Base-by-base conservation (phyloP, 2,329 filamentous ascomycete genomes). In the Emergomyces orientalis region DNA sequence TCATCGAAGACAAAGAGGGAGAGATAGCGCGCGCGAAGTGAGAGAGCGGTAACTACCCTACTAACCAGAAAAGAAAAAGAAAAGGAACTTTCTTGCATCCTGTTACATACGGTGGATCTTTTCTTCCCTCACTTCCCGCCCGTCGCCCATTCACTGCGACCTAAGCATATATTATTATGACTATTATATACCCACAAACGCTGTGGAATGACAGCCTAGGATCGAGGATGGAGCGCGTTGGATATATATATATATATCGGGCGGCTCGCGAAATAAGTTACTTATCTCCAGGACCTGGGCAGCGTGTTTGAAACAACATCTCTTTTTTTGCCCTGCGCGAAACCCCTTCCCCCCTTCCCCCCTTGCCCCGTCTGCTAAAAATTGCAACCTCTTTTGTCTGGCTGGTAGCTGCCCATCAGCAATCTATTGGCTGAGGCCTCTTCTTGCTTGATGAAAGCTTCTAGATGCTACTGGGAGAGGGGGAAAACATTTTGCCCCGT, bases 211-310 rank as follows among this genome's bases (percentile, higher is more conserved):
- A 22, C 47, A 49, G 17, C 47, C 47, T 7, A 47, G 43, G 43
- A 47, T 56, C 32, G 32, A n/a, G 14, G 54, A 43, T 47, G 41
- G 41, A 25, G 41, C 56, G 41, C 39, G 39, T 59, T 32, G 27
- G 32, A 58, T 59, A 59, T 59, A 59, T 39, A 43, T 41, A 58
- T 49, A 25, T 47, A 47, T 27, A 27, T 43, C 56, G 56, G 56
- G 56, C 56, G 56, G 25, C 56, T 59, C 13, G 56, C 25, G 56
- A 59, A 32, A 45, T 45, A 9, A 56, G 54, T 17, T 19, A 6
- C 51, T 34, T n/a, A 41, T 13, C 32, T 34, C 34, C 54, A 56
- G 34, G 54, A 9, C 56, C 41, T 11, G 37, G 56, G 56, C 41
- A 39, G 37, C 39, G 56, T 34, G 30, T 59, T 59, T 59, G 56